Conservation (phyloP, 306 rosid genomes). For the Myrica gale region DNA sequence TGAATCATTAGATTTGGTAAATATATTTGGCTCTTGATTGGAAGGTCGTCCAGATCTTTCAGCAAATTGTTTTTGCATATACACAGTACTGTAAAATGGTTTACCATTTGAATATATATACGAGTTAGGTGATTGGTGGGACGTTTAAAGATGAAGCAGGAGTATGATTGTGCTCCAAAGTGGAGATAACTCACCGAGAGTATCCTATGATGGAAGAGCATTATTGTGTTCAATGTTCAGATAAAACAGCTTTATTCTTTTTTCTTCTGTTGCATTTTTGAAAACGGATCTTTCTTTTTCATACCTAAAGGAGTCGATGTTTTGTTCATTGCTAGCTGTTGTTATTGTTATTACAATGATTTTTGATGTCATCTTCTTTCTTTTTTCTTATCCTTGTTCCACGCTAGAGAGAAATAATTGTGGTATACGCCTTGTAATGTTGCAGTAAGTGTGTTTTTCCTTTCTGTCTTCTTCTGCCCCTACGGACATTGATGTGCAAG, state of each 20-base stretch:
- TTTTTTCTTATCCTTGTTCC: not conserved
- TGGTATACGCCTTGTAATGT: too few species aligned
- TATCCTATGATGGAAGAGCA: slow-evolving; percentile 14
- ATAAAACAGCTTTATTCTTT: not conserved
- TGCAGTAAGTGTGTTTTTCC: not conserved
- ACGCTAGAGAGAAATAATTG: not conserved
- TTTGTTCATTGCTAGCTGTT: not conserved
- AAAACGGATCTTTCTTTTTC: not conserved
- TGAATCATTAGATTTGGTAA: not conserved
- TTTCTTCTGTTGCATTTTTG: not conserved
- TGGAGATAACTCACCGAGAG: slow-evolving; percentile 9
- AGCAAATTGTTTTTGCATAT: slow-evolving; percentile 22
- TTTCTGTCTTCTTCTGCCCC: slow-evolving; percentile 16
- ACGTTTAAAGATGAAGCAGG: slow-evolving; percentile 21
- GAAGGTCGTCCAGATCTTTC: slow-evolving; percentile 19
- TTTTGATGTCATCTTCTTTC: not conserved
- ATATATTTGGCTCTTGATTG: slow-evolving; percentile 22
- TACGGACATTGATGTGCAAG: slow-evolving; percentile 12
- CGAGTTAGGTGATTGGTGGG: slow-evolving; percentile 24
- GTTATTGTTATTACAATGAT: not conserved
- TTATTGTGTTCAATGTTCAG: not conserved
- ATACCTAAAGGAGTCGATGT: not conserved
- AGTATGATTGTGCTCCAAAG: slow-evolving; percentile 16
- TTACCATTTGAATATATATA: not conserved
- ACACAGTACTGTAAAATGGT: slow-evolving; percentile 9